Evolutionary conservation across 2,329 filamentous ascomycete species (phyloP), one percentile per base, ranked within the genome.

Genomic region (Venturia oleaginea): DNA sequence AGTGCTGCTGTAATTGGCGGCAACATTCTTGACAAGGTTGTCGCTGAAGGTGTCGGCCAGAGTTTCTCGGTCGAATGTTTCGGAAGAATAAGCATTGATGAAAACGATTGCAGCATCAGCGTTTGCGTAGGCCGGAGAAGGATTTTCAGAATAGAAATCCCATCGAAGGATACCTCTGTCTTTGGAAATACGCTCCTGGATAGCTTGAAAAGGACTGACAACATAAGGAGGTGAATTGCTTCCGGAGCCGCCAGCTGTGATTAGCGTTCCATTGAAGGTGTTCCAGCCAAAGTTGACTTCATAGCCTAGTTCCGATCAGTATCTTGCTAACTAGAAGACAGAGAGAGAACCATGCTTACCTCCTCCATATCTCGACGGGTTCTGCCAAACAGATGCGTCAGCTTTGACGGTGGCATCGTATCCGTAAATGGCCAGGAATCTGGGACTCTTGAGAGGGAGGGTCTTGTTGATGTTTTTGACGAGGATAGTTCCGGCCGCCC

Each of bases 391-490:
- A 4, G 46, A 15, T 2, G 46, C 46, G 46, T 51, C 46, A 8
- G 46, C 46, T 22, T 51, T 51, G 46, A 51, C 22, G 2, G 46
- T 51, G 11, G 46, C 89, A 74, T 97, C 93, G 62, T 91, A 87
- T 24, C 72, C 72, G 43, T 71, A 63, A 22, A 66, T 10, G 7
- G 84, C 86, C 15, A 88, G 70, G 65, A 82, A 70, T 37, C 74
- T 80, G 0, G 77, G 78, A 15, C 68, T 72, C 11, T 77, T 76
- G 0, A 88, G 72, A 0, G 85, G 85, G 0, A 88, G 77, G 0
- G 82, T 75, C 17, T 76, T 77, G 48, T 83, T 81, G 54, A 71
- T 75, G 70, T 88, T 88, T 71, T 88, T 88, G 38, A 87, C 78
- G 0, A 88, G 77, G 1, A 68, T 69, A 19, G 86, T 84, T 4